Evolutionary conservation across 202 grass and related monocot genomes (phyloP), one percentile per base, ranked within the genome.

Genomic region (Panicum hallii): DNA sequence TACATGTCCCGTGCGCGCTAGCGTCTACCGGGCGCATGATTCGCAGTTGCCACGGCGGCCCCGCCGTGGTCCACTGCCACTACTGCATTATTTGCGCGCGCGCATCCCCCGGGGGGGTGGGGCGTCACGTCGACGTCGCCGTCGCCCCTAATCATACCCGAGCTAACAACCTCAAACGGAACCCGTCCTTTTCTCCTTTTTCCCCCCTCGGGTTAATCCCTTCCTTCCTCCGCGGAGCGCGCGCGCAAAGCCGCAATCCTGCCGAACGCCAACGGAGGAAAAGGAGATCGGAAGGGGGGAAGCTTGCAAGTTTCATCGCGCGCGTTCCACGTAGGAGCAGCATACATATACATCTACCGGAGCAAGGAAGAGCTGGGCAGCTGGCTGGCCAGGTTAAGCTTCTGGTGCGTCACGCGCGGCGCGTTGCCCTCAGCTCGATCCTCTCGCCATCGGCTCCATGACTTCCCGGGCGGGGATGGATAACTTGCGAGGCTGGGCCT

Each of bases 21-120:
- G 26, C 26, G 26, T 26, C 26, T 26, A 26, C 26, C 0, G 26
- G 26, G 26, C 26, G 38, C 47, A 88, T 79, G 56, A 83, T 79
- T 79, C 22, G 28, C 6, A 48, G 50, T 30, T 32, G 32, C 32
- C 32, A 32, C 26, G 26, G 26, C 26, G 26, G 26, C 26, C 75
- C 61, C 52, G 20, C 23, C 16, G 0, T 80, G 67, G 69, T 84
- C 11, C 45, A 84, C 52, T 38, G 3, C 3, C 36, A 38, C 36
- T 38, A 67, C 22, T 36, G 61, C 77, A 89, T 85, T 80, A 89
- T 89, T 89, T 85, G 66, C 34, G 77, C 22, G 11, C 9, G 11
- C 57, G 28, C 10, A 61, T 23, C 32, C 36, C n/a, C n/a, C n/a
- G n/a, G n/a, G n/a, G n/a, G n/a, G 34, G 36, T 2, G 36, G 36